These are phyloP conservation scores for Cladosporium oxysporum DNA, from an alignment of 2,329 filamentous ascomycete species.

Conservation along the genomic window DNA sequence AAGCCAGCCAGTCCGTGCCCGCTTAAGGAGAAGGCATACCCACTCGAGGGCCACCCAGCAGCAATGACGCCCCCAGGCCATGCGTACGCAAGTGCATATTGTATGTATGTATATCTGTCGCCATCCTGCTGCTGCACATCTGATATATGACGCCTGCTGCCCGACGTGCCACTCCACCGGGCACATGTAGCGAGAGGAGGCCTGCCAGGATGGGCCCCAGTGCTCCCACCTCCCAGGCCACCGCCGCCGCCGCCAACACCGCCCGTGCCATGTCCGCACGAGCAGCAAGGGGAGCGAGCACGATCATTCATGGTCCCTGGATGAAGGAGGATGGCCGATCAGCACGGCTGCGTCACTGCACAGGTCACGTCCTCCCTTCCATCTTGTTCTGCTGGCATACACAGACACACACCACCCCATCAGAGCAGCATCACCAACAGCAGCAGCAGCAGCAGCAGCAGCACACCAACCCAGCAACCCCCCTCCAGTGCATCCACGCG, in stretches of 20 bases:
- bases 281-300: constrained; percentile 6
- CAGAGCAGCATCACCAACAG: not conserved
- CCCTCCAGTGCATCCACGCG: not conserved
- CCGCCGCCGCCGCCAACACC: not conserved
- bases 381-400: constrained; percentile 3
- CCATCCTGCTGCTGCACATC: not conserved
- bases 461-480: not conserved
- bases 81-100: not conserved
- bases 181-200: not conserved
- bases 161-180: not conserved
- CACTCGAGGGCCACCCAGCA: not conserved
- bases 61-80: constrained; percentile 2
- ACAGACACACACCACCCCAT: not conserved
- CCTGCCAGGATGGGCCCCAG: not conserved
- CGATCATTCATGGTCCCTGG: constrained; percentile 1
- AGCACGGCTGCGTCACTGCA: constrained; percentile 14
- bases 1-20: constrained; percentile 7
- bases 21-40: constrained; percentile 1
- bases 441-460: not conserved
- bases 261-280: constrained; percentile 5
- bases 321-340: constrained; percentile 15
- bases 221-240: not conserved
- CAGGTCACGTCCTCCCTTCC: not conserved
- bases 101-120: not conserved
- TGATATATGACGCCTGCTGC: not conserved